phyloP scores from a whole-genome alignment of 208 protist genomes.

The Acanthamoeba lugdunensis region DNA sequence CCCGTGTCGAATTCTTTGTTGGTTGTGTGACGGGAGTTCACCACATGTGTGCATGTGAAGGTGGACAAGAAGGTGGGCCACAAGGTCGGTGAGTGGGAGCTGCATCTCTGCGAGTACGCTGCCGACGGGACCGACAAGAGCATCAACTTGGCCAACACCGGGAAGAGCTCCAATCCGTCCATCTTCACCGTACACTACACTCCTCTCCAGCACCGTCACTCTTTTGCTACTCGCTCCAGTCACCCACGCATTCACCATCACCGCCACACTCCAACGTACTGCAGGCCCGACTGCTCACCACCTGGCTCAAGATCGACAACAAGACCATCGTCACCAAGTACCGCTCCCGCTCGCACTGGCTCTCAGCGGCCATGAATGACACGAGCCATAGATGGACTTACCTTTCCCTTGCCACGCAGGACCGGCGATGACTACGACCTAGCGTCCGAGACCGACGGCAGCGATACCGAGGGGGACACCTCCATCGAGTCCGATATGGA shows the following conservation, averaged over 20 bases:
- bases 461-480: slow-evolving; percentile 48
- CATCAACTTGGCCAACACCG: slow-evolving; percentile 1
- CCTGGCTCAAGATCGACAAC: slow-evolving; percentile 56
- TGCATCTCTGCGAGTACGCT: slow-evolving; percentile 21
- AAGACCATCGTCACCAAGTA: slow-evolving; percentile 43
- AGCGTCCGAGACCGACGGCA: neutral
- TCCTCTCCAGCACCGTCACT: neutral
- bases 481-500: slow-evolving; percentile 51
- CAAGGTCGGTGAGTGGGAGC: slow-evolving; percentile 26
- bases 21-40: too few species aligned
- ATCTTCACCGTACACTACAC: slow-evolving; percentile 7
- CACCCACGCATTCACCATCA: neutral
- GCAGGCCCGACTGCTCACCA: neutral
- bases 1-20: neutral
- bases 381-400: neutral
- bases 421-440: slow-evolving; percentile 57
- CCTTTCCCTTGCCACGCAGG: neutral
- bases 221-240: neutral
- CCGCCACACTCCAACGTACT: neutral
- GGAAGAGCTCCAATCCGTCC: slow-evolving; percentile 44
- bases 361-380: too few species aligned
- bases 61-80: slow-evolving; percentile 24
- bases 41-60: neutral
- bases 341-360: neutral
- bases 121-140: slow-evolving; percentile 32